These are phyloP conservation scores for Iris pallida DNA, from an alignment of 116 monocot species.

Conservation along the genomic window DNA sequence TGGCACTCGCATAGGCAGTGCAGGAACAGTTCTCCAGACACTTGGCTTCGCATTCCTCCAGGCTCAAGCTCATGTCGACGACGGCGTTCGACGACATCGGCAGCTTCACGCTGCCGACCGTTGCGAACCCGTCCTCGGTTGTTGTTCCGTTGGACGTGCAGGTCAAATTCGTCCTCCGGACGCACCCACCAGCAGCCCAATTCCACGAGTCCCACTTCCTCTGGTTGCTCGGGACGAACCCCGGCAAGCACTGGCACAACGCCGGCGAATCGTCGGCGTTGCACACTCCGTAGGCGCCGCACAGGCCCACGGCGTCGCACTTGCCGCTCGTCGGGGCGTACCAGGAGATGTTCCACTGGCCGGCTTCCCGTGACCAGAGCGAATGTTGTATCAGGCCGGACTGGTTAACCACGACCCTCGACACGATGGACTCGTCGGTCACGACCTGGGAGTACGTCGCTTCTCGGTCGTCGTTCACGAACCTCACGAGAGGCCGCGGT, in stretches of 20 bases:
- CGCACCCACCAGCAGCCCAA: conserved; percentile 13
- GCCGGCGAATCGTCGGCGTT: not conserved
- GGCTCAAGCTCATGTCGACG: conserved; percentile 18
- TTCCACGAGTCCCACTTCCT: not conserved
- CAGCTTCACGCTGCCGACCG: conserved; percentile 18
- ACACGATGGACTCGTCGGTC: not conserved
- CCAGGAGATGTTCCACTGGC: conserved; percentile 16
- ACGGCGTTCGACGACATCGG: conserved; percentile 20
- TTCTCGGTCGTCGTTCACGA: conserved; percentile 4
- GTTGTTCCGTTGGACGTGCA: conserved; percentile 13
- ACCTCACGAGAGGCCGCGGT: conserved; percentile 10
- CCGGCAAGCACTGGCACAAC: conserved; percentile 9
- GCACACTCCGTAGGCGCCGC: conserved; percentile 12
- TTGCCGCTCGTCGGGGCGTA: not conserved
- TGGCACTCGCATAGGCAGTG: conserved; percentile 18
- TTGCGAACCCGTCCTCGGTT: conserved; percentile 17
- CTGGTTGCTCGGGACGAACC: conserved; percentile 4
- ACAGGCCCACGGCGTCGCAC: conserved; percentile 1
- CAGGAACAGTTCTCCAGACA: conserved; percentile 38
- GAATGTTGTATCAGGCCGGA: conserved; percentile 8
- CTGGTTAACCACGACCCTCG: not conserved
- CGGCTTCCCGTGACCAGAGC: not conserved
- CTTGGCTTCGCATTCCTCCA: conserved; percentile 18
- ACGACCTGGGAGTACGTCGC: conserved; percentile 1
- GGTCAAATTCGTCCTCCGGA: conserved; percentile 13